phyloP scores from a whole-genome alignment of 331 rosid genomes.

The Rosa hybrid region DNA sequence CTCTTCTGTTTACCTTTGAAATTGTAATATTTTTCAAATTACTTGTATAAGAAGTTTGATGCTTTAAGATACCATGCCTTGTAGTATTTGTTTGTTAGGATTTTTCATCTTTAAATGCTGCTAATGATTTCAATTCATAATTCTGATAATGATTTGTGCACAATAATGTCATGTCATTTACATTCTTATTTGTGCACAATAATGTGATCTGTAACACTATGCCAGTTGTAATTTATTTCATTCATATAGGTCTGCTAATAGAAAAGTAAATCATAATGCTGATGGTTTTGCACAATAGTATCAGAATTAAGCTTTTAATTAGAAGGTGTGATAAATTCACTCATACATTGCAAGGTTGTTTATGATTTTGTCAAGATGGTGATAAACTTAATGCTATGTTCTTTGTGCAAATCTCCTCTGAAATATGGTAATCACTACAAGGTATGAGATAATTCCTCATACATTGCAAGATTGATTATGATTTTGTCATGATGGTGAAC shows the following conservation, averaged over 20 bases:
- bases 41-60: slow-evolving; percentile 36
- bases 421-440: not conserved
- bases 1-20: slow-evolving; percentile 21
- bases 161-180: slow-evolving; percentile 22
- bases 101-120: slow-evolving; percentile 23
- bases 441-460: not conserved
- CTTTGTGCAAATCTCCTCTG: not conserved
- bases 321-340: not conserved
- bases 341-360: not conserved
- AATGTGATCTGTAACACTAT: not conserved
- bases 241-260: not conserved
- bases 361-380: not conserved
- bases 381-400: not conserved
- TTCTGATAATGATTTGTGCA: slow-evolving; percentile 30
- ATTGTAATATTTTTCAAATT: slow-evolving; percentile 1
- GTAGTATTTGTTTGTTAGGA: slow-evolving; percentile 24
- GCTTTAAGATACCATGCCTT: slow-evolving; percentile 33
- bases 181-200: not conserved
- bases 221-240: not conserved
- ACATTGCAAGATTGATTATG: not conserved
- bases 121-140: slow-evolving; percentile 17
- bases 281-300: slow-evolving; percentile 29
- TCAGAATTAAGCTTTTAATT: slow-evolving; percentile 1
- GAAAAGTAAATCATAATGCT: slow-evolving; percentile 3
- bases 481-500: not conserved